Conservation (phyloP, 225 moss, liverwort and hornwort genomes). For the Anthoceros angustus region DNA sequence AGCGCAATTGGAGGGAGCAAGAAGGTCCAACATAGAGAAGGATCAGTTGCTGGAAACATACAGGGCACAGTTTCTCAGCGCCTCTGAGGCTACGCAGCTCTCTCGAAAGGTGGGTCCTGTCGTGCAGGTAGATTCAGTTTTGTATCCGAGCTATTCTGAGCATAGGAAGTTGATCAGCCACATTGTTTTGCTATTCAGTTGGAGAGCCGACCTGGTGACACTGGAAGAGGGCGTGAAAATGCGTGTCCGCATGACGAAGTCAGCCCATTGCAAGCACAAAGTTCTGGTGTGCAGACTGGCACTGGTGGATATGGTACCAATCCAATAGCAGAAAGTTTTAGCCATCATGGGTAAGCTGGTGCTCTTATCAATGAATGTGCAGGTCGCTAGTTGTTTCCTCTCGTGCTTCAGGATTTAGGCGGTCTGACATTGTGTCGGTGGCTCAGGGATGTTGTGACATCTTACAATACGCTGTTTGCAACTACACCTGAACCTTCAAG, state of each 20-base stretch:
- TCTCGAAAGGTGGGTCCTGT: too few relatives aligned
- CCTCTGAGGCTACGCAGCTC: not conserved
- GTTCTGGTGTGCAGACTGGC: not conserved
- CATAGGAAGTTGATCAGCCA: too few relatives aligned
- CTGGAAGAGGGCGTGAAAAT: too few relatives aligned
- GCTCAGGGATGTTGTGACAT: conserved; percentile 33
- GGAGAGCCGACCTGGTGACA: too few relatives aligned
- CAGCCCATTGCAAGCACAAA: too few relatives aligned
- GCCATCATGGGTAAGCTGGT: not conserved
- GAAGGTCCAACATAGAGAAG: not conserved
- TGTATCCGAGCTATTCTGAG: too few relatives aligned
- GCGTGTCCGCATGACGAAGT: too few relatives aligned
- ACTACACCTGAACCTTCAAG: conserved; percentile 25
- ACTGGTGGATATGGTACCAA: not conserved
- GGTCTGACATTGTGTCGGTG: conserved; percentile 9
- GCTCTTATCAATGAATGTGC: not conserved
- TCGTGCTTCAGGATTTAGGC: not conserved
- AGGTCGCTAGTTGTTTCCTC: not conserved
- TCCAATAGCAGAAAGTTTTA: not conserved
- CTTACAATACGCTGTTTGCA: conserved; percentile 29
- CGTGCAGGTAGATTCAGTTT: too few relatives aligned
- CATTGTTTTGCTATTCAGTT: too few relatives aligned
- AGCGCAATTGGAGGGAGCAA: not conserved
- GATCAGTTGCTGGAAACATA: not conserved
- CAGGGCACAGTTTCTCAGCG: not conserved